Base-by-base conservation (phyloP, 2,329 filamentous ascomycete species). In the Arthrinium phaeospermum region DNA sequence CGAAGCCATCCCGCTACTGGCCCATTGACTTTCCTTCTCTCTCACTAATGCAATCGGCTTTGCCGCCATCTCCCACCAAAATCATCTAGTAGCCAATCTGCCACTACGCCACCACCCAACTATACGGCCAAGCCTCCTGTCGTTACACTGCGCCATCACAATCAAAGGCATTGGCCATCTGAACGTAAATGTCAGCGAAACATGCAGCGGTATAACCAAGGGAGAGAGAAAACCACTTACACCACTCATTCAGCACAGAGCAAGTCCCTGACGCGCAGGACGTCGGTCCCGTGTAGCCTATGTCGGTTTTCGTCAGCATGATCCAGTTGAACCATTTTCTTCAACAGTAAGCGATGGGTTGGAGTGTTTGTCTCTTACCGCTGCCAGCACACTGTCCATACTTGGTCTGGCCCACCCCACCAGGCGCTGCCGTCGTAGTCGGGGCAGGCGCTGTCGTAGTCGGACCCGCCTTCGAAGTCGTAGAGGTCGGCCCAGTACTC, bases 311-410 rank as follows among this genome's bases (percentile, higher is more conserved):
- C 19, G 61, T 37, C n/a, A 67, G 61, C 27, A 67, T 13, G 27
- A 6, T 41, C n/a, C n/a, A 30, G 57, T 34, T 22, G 57, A 67
- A 5, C 22, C 22, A n/a, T 8, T 10, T 7, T 12, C 45, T 46
- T 3, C 45, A 6, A 46, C 45, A 19, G 45, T 19, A 16, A 16
- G 13, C 14, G 44, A 3, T 2, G n/a, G 49, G n/a, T 3, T 13
- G 24, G 5, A 8, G 37, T 10, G 61, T 44, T 24, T 13, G 61
- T 13, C 22, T 45, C 46, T 49, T 41, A 45, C 67, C 67, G 8
- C 27, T 68, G 27, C 67, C 67, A 4, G n/a, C 67, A 27, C 67
- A 68, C 24, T 68, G 67, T 27, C 67, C 67, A 19, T 47, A 68
- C 44, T 68, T 68, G n/a, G 67, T 68, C 44, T 68, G 67, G 27